Evolutionary conservation across 306 rosid genomes (phyloP).

Genomic region (Pyrus bretschneideri): DNA sequence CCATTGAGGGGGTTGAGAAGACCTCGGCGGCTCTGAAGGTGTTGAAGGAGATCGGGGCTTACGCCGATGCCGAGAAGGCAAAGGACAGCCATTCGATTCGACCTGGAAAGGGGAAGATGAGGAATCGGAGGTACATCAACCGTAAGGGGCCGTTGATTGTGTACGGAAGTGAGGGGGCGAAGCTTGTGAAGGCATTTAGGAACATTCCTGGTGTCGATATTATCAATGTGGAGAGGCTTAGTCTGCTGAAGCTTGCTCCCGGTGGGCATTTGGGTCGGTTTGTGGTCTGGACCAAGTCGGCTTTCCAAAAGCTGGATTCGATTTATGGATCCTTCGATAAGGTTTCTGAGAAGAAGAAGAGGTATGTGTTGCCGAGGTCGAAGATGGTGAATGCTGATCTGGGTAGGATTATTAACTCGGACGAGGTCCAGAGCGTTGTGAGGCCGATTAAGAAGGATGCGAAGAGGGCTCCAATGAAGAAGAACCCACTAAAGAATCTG

Average conservation of each 20-base stretch:
- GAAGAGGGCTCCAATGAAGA: slow-evolving; percentile 31
- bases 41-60: slow-evolving; percentile 30
- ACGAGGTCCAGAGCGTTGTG: slow-evolving; percentile 34
- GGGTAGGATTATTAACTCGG: slow-evolving; percentile 30
- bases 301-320: slow-evolving; percentile 36
- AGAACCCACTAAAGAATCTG: slow-evolving; percentile 35
- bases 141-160: slow-evolving; percentile 36
- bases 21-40: slow-evolving; percentile 31
- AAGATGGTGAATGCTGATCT: slow-evolving; percentile 35
- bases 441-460: slow-evolving; percentile 27
- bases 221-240: slow-evolving; percentile 37
- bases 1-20: slow-evolving; percentile 30
- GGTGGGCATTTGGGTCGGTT: slow-evolving; percentile 41
- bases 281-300: slow-evolving; percentile 39
- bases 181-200: slow-evolving; percentile 32
- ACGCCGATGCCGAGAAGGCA: slow-evolving; percentile 31
- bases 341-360: slow-evolving; percentile 30
- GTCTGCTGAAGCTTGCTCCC: slow-evolving; percentile 35
- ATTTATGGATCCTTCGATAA: slow-evolving; percentile 38
- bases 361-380: slow-evolving; percentile 36
- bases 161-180: slow-evolving; percentile 35
- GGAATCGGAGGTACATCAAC: slow-evolving; percentile 31
- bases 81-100: slow-evolving; percentile 34
- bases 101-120: slow-evolving; percentile 35
- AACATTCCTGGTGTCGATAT: slow-evolving; percentile 32